phyloP scores from a whole-genome alignment of 495 filamentous ascomycete species.

The Pseudoneurospora amorphoporcata region DNA sequence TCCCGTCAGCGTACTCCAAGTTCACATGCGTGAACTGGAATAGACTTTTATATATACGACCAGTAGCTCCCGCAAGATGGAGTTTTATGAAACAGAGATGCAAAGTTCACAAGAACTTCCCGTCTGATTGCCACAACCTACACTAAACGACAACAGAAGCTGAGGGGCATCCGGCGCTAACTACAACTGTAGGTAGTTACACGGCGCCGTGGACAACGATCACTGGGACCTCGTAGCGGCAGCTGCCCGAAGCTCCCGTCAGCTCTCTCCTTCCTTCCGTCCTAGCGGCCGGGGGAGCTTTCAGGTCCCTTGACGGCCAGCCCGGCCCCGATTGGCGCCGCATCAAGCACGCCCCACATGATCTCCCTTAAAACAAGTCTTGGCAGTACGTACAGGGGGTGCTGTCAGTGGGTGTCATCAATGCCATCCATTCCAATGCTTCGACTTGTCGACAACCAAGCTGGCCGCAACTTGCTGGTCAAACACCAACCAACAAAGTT shows the following conservation, averaged over 20 bases:
- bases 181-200: background rate
- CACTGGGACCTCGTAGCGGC: background rate
- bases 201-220: background rate
- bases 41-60: background rate
- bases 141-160: background rate
- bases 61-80: background rate
- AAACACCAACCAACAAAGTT: background rate
- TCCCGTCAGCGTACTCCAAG: background rate
- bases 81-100: background rate
- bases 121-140: background rate
- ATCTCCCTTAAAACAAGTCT: background rate
- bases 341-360: background rate
- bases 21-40: background rate
- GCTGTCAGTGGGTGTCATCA: background rate
- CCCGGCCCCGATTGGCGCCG: background rate
- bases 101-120: background rate
- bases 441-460: background rate
- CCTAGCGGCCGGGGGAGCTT: background rate
- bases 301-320: background rate
- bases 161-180: background rate
- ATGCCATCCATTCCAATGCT: background rate
- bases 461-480: background rate
- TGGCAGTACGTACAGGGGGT: background rate
- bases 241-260: background rate
- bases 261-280: background rate